A percentile compares a stretch with the other conserved stretches of the same genome.
phyloP scores from a whole-genome alignment of 2,329 filamentous ascomycete genomes.

The Calycina herbarum region DNA sequence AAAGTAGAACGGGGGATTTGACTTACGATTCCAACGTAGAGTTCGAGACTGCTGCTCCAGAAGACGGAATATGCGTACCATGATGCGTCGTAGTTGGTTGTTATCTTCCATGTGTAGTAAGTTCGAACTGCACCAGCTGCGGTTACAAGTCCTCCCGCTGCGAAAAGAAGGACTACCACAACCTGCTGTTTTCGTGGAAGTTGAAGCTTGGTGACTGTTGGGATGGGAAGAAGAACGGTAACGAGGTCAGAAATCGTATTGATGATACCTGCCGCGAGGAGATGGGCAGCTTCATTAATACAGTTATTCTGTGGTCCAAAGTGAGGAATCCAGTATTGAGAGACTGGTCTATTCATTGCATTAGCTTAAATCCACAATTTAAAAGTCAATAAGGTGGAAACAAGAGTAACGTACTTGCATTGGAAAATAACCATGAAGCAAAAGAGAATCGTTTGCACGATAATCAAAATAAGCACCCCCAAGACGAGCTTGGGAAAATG shows the following conservation, averaged over 20 bases:
- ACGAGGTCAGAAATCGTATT: slow-evolving; percentile 60
- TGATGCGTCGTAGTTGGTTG: slow-evolving; percentile 36
- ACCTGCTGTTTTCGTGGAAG: slow-evolving; percentile 49
- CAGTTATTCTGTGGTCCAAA: slow-evolving; percentile 38
- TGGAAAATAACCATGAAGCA: slow-evolving; percentile 41
- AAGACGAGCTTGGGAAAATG: slow-evolving; percentile 34
- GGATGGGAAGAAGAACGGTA: slow-evolving; percentile 51
- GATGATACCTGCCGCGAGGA: slow-evolving; percentile 54
- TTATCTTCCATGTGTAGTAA: slow-evolving; percentile 37
- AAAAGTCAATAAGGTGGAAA: neutral
- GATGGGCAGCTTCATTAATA: slow-evolving; percentile 51
- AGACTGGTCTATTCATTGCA: slow-evolving; percentile 36
- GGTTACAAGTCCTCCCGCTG: slow-evolving; percentile 47
- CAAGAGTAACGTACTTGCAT: slow-evolving; percentile 39
- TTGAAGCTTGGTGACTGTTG: slow-evolving; percentile 45
- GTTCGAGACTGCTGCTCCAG: slow-evolving; percentile 41
- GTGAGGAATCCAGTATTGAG: slow-evolving; percentile 41
- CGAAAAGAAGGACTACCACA: slow-evolving; percentile 49
- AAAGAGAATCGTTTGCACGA: slow-evolving; percentile 36
- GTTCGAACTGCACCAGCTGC: slow-evolving; percentile 41
- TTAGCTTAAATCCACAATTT: neutral
- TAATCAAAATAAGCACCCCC: slow-evolving; percentile 38
- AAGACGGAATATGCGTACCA: slow-evolving; percentile 40
- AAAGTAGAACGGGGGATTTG: neutral
- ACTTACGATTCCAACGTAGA: slow-evolving; percentile 41